Evolutionary conservation across 345 rosid genomes (phyloP), one percentile per base, ranked within the genome.

Genomic region (Melastoma malabathricum): DNA sequence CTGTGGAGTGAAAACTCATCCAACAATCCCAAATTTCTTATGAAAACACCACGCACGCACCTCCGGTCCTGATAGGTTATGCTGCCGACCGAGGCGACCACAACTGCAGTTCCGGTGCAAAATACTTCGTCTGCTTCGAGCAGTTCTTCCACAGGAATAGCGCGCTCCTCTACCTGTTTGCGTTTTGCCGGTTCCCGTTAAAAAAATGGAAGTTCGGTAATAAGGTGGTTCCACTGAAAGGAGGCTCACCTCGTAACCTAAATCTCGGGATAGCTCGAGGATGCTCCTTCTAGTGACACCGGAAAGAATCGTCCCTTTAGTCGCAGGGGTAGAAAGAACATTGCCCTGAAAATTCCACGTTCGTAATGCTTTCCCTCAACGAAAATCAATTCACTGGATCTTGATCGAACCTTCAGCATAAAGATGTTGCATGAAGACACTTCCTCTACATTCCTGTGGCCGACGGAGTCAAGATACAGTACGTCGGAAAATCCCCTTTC

Each of bases 341-440:
- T 75, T 68, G 18, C 73, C 94, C 96, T 89, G 61, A 6, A 29
- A 19, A 34, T 0, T 0, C 10, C 1, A 34, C 0, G 10, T 9
- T 9, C 12, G 12, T 12, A 34, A 34, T 34, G 41, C 12, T 34
- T 34, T 34, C 41, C 2, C 12, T 34, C 1, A 34, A 31, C 38
- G 5, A 31, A 31, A 31, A 31, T 31, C 9, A 12, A 34, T 9
- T 34, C 10, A 34, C 41, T 6, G 41, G 41, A 34, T 5, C 12
- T 5, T 34, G 41, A 34, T 34, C 12, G 2, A 56, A 82, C 98
- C 94, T 86, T 90, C 6, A 78, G 81, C 22, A 84, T 43, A 62
- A 90, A 90, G 50, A 90, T 75, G 62, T 86, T 89, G 61, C 92
- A 75, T 56, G 94, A 72, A 61, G 98, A 86, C 14, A 79, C 94